phyloP scores from a whole-genome alignment of 148 eudicot genomes.

The Vaccinium vitisidaea region DNA sequence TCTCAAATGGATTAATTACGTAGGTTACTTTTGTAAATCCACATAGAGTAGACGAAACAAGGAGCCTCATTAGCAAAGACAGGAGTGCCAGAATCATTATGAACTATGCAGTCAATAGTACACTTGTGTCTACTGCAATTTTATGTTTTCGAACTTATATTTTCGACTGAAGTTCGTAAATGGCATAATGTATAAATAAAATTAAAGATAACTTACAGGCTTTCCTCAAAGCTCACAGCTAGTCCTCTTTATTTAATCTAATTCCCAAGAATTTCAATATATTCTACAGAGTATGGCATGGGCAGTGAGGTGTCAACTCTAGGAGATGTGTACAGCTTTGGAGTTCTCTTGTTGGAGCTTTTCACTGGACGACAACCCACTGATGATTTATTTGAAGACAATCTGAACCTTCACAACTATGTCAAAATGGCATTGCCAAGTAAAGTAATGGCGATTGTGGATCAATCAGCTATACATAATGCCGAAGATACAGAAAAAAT shows the following conservation, averaged over 20 bases:
- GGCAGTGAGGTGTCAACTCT: not conserved
- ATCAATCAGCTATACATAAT: slow-evolving; percentile 17
- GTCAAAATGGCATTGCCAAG: slow-evolving; percentile 17
- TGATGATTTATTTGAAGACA: slow-evolving; percentile 20
- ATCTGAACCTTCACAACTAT: slow-evolving; percentile 21
- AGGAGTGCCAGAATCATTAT: not conserved
- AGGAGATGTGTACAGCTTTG: slow-evolving; percentile 25
- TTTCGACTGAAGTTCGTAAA: not conserved
- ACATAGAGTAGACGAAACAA: no score
- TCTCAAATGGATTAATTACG: no score
- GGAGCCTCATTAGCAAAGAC: no score
- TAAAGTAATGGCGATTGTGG: slow-evolving; percentile 19
- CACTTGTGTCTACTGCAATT: not conserved
- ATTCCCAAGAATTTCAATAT: not conserved
- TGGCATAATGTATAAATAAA: not conserved
- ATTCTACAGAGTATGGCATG: slow-evolving; percentile 22
- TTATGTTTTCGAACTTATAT: not conserved
- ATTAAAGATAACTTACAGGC: no score
- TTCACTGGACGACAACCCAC: slow-evolving; percentile 26
- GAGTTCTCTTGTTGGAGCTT: slow-evolving; percentile 28
- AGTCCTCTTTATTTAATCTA: no score
- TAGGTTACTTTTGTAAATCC: no score
- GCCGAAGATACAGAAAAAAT: slow-evolving; percentile 11
- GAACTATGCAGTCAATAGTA: not conserved
- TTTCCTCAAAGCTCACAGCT: no score